These are phyloP conservation scores for Penicillium sp. DNA, from an alignment of 2,329 filamentous ascomycete genomes.

Conservation along the genomic window DNA sequence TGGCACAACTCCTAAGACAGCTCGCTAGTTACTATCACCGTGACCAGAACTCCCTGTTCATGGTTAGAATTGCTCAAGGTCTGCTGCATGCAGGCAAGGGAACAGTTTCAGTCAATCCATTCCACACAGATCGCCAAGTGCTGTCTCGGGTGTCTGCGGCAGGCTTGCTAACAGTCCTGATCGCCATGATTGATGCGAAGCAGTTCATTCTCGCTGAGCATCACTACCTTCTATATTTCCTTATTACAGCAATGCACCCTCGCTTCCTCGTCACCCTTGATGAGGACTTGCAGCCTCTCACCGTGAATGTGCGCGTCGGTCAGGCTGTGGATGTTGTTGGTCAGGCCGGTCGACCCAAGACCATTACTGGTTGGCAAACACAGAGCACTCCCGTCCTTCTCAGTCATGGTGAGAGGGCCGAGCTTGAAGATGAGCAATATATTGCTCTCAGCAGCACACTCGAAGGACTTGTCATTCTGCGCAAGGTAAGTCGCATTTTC, in stretches of 20 bases:
- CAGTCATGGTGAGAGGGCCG: constrained; percentile 90
- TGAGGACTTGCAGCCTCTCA: constrained; percentile 87
- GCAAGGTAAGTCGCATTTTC: constrained; percentile 66
- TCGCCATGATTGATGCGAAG: constrained; percentile 94
- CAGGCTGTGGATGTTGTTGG: constrained; percentile 98
- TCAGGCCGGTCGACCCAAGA: constrained; percentile 95
- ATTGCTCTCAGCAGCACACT: constrained; percentile 85
- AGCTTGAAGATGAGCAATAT: constrained; percentile 97
- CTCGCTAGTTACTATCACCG: constrained; percentile 97
- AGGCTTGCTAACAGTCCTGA: constrained; percentile 81
- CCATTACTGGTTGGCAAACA: constrained; percentile 98
- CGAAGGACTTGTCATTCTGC: constrained; percentile 91
- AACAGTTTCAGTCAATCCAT: constrained; percentile 92
- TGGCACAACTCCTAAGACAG: constrained; percentile 90
- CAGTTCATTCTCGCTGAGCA: constrained; percentile 67
- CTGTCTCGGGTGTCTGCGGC: constrained; percentile 87
- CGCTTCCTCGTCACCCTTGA: constrained; percentile 95
- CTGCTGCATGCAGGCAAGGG: constrained; percentile 99
- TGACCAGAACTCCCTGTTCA: constrained; percentile 93
- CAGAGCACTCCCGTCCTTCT: constrained; percentile 97
- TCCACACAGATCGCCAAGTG: constrained; percentile 97
- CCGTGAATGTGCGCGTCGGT: constrained; percentile 93
- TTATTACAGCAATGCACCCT: constrained; percentile 94
- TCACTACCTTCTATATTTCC: constrained; percentile 96
- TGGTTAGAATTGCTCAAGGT: constrained; percentile 98